These are phyloP conservation scores for Allomyces macrogynus DNA, from an alignment of 192 early-diverging fungal genomes.

Conservation along the genomic window DNA sequence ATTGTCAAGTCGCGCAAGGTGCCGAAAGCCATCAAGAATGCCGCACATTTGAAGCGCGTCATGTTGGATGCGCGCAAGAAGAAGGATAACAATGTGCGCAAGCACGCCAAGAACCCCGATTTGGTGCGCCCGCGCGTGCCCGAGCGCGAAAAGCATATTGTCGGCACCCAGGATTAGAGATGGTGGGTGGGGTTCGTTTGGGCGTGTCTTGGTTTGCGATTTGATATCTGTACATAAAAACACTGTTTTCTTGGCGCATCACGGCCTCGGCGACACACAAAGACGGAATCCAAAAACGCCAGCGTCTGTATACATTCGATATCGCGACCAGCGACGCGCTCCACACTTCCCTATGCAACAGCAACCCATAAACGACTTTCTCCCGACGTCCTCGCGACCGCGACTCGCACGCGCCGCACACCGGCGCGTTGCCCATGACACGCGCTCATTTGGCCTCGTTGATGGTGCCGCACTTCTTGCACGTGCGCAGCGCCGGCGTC, in stretches of 20 bases:
- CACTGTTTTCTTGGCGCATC: no score
- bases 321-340: no score
- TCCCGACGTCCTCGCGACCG: no score
- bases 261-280: no score
- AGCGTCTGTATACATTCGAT: no score
- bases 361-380: no score
- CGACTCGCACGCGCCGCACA: no score
- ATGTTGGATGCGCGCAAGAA: constrained; percentile 58
- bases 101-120: constrained; percentile 48
- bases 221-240: no score
- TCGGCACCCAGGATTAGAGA: constrained; percentile 21
- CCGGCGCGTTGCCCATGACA: no score
- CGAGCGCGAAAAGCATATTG: constrained; percentile 49
- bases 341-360: no score
- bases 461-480: constrained; percentile 43
- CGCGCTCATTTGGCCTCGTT: constrained; percentile 22
- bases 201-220: no score
- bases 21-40: constrained; percentile 63
- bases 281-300: no score
- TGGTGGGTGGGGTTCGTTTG: background rate
- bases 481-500: constrained; percentile 46
- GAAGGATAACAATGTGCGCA: constrained; percentile 82
- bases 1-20: constrained; percentile 69
- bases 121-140: constrained; percentile 28
- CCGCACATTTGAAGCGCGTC: constrained; percentile 54